A percentile compares a stretch with the other conserved stretches of the same genome.
phyloP scores from a whole-genome alignment of 805 yeast genomes.

The Wickerhamiella vanderwaltii region DNA sequence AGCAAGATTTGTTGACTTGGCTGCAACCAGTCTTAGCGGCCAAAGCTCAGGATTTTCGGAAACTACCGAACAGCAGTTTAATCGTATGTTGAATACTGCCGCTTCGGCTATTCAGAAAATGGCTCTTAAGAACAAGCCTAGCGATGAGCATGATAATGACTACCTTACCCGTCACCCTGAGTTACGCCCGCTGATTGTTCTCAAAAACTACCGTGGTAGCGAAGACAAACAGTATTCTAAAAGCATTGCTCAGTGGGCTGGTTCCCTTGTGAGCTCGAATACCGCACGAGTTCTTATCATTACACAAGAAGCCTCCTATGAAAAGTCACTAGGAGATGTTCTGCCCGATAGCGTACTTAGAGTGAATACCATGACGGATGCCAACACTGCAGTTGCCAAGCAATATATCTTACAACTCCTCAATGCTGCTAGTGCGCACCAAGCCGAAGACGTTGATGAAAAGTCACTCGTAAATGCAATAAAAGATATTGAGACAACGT shows the following conservation, averaged over 20 bases:
- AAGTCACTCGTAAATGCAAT: conserved; percentile 28
- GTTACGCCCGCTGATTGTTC: conserved; percentile 18
- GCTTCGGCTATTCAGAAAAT: conserved; percentile 55
- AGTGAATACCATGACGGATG: conserved; percentile 64
- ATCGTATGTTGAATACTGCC: conserved; percentile 24
- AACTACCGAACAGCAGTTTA: conserved; percentile 24
- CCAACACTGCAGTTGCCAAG: conserved; percentile 56
- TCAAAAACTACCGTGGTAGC: conserved; percentile 19
- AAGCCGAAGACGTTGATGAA: not conserved
- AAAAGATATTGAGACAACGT: conserved; percentile 26
- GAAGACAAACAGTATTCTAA: conserved; percentile 36
- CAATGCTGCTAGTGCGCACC: not conserved
- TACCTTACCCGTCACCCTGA: conserved; percentile 18
- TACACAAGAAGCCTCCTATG: conserved; percentile 73
- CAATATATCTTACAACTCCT: conserved; percentile 40
- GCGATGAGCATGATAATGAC: conserved; percentile 14
- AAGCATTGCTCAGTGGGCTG: conserved; percentile 81
- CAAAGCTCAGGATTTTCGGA: conserved; percentile 34
- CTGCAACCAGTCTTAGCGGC: conserved; percentile 82
- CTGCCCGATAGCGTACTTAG: conserved; percentile 84
- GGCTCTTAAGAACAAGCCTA: conserved; percentile 30
- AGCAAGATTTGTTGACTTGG: conserved; percentile 68
- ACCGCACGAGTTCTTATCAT: conserved; percentile 81
- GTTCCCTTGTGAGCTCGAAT: conserved; percentile 59
- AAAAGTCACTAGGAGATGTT: conserved; percentile 53